Evolutionary conservation across 2,329 filamentous ascomycete genomes (phyloP), one percentile per base, ranked within the genome.

Genomic region (Fusarium tjaetaba): DNA sequence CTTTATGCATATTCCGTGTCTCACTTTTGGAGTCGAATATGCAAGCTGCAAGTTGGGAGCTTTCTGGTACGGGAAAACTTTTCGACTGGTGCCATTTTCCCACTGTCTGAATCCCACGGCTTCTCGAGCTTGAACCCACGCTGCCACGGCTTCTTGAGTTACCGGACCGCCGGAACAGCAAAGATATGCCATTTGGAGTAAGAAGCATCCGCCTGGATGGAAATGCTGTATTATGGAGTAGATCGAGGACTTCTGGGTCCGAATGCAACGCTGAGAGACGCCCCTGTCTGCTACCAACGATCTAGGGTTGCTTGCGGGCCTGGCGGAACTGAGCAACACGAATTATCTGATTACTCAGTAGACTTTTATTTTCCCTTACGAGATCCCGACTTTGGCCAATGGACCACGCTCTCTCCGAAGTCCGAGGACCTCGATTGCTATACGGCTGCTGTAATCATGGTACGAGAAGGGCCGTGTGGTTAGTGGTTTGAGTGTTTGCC

Each of bases 1-100:
- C 57, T 39, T 65, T 61, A 49, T 56, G 65, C 56, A 68, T 68
- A 53, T 67, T 60, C 51, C 43, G 53, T 62, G 55, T 61, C 62
- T 65, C 49, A 39, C 51, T 63, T 45, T 46, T 53, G 66, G 57
- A 62, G 49, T 55, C 53, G 32, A 45, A 51, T n/a, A 67, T 49
- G 70, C 69, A 73, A 71, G 60, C 56, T 51, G 70, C 65, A 72
- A 71, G 58, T 57, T 24, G 43, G 59, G 61, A 73, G 59, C 53
- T 61, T 65, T 58, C 55, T 39, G 8, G 34, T 63, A 22, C 18
- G n/a, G 34, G 43, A 74, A 76, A 66, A 70, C 46, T 71, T 72
- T 74, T 78, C 68, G 65, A 42, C 53, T 30, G 11, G 11, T 41
- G 39, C 60, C 55, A 56, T 34, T 36, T 53, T 22, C 46, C 10